Conservation (phyloP, 2,329 filamentous ascomycete species). For the Curvularia lunata region DNA sequence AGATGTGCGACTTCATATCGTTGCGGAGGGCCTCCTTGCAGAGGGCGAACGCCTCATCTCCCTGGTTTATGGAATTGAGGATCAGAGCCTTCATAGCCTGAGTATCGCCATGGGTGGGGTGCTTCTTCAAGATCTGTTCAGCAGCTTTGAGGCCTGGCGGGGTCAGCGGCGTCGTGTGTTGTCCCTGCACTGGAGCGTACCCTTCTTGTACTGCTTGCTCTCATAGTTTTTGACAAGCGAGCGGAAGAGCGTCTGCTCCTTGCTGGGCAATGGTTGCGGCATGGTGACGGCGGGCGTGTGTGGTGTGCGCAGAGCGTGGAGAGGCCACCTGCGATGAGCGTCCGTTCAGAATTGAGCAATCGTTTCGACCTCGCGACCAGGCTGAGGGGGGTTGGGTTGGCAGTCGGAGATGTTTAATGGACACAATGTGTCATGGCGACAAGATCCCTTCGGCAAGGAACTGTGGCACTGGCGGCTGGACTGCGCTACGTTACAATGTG, state of each 20-base stretch:
- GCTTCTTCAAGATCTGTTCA: slow-evolving; percentile 94
- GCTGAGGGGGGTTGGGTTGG: background rate
- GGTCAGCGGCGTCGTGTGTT: slow-evolving; percentile 29
- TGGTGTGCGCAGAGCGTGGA: slow-evolving; percentile 15
- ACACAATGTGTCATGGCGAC: slow-evolving; percentile 21
- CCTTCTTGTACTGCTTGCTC: slow-evolving; percentile 96
- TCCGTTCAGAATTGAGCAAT: slow-evolving; percentile 18
- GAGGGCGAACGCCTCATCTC: slow-evolving; percentile 90
- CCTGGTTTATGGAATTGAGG: slow-evolving; percentile 88
- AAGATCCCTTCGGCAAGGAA: slow-evolving; percentile 7
- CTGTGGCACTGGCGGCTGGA: slow-evolving; percentile 16
- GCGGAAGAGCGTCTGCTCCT: slow-evolving; percentile 93
- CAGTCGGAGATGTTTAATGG: slow-evolving; percentile 13
- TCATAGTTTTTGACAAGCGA: slow-evolving; percentile 96
- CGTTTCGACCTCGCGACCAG: slow-evolving; percentile 5
- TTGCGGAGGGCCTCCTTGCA: slow-evolving; percentile 91
- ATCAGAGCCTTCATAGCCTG: slow-evolving; percentile 99
- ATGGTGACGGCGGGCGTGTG: slow-evolving; percentile 55
- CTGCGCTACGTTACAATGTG: slow-evolving; percentile 36
- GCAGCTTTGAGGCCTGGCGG: slow-evolving; percentile 82
- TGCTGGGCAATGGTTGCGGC: slow-evolving; percentile 78
- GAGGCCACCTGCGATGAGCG: slow-evolving; percentile 21
- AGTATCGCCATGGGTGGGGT: slow-evolving; percentile 95
- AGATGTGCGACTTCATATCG: slow-evolving; percentile 99
- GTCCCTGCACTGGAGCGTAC: slow-evolving; percentile 46